Base-by-base conservation (phyloP, 2,329 filamentous ascomycete species). In the Sporothrix inflata region DNA sequence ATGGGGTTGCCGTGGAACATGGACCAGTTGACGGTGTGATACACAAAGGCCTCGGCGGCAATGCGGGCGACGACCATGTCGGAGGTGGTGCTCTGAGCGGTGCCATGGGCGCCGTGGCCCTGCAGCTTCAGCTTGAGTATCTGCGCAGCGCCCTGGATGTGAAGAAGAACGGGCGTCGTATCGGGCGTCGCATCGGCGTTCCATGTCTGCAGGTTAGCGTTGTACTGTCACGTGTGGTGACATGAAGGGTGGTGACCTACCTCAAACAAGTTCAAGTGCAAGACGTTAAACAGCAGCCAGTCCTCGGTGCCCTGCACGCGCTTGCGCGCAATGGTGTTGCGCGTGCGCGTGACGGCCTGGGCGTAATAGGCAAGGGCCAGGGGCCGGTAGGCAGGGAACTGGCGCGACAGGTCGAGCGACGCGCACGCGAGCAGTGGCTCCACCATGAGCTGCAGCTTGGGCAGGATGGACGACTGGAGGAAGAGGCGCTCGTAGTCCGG, bases 341-440 rank as follows among this genome's bases (percentile, higher is more conserved):
- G 65, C 12, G 65, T 68, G 47, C 19, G 21, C 19, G 65, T 68
- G 24, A 68, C 65, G 16, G 65, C 65, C 27, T 68, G 65, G 16
- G 65, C 45, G 30, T 68, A 68, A 47, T 68, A 68, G 3, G 40
- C 42, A 7, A 68, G 19, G 16, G 65, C 65, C n/a, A 68, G 42
- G 45, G 45, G 45, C 19, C 65, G 65, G 30, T 68, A 68, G 24
- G 40, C 65, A 9, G 65, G 65, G 19, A 68, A 68, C 27, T 53
- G 65, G 27, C 65, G 45, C 4, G 65, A 68, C 27, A 68, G 65
- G 30, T 68, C 65, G 19, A 68, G 65, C 19, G 65, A 68, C n/a
- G 65, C 65, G 19, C 65, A 68, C 16, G 65, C 65, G n/a, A 68
- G 47, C 47, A 68, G 30, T 5, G 65, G 65, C 65, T 68, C 65